A percentile compares a stretch with the other conserved stretches of the same genome.
These are phyloP conservation scores for Dillenia suffruticosa DNA, from an alignment of 164 flowering plant genomes.

Conservation along the genomic window DNA sequence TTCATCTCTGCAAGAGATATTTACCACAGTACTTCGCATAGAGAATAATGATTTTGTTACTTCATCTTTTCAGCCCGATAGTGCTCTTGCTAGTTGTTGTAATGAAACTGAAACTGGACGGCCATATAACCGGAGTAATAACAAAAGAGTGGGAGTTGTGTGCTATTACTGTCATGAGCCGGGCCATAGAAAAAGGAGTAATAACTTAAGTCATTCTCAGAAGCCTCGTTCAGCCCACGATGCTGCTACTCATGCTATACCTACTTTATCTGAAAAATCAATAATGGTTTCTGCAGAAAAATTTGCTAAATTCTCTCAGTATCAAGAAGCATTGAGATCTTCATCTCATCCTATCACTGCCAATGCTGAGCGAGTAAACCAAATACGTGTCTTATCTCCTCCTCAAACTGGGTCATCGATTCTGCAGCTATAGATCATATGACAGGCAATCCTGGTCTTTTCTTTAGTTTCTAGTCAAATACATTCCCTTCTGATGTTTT, in stretches of 20 bases:
- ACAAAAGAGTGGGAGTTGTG: background rate
- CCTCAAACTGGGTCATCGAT: constrained; percentile 4
- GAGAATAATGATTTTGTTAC: too few relatives aligned
- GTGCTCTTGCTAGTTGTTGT: too few relatives aligned
- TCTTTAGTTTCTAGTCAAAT: background rate
- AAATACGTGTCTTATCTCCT: background rate
- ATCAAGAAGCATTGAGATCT: background rate
- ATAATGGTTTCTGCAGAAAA: too few relatives aligned
- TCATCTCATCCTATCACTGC: background rate
- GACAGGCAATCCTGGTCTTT: background rate
- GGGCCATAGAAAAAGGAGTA: background rate
- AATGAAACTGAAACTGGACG: too few relatives aligned
- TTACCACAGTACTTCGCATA: background rate
- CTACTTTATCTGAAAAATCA: too few relatives aligned
- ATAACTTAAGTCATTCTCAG: too few relatives aligned
- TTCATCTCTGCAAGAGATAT: background rate
- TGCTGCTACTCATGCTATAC: too few relatives aligned
- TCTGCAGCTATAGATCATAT: background rate
- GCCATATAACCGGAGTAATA: too few relatives aligned
- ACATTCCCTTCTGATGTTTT: background rate
- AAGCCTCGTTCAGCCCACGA: too few relatives aligned
- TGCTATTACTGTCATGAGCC: background rate
- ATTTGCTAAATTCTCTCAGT: too few relatives aligned
- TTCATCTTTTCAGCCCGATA: too few relatives aligned
- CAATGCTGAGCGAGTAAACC: background rate